Conservation (phyloP, 306 rosid species). For the Acacia confusa region DNA sequence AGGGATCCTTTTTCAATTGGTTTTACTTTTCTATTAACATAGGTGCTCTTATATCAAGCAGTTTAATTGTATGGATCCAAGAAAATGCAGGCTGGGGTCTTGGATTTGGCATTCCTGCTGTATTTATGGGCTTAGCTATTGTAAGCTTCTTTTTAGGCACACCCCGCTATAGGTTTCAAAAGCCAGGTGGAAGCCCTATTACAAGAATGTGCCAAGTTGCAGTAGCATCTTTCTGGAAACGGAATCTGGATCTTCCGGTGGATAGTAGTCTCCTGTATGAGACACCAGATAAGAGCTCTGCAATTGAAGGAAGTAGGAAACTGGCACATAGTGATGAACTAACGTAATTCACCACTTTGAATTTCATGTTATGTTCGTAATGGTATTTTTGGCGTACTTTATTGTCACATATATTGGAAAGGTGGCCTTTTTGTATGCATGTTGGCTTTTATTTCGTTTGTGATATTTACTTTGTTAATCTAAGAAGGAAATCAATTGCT, state of each 20-base stretch:
- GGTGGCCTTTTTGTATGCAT: not conserved
- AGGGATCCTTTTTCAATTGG: slow-evolving; percentile 98
- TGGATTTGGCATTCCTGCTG: slow-evolving; percentile 96
- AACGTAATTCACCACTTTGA: slow-evolving; percentile 45
- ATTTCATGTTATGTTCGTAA: slow-evolving; percentile 1
- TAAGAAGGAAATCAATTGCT: not conserved
- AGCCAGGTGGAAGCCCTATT: slow-evolving; percentile 94
- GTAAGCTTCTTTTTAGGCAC: slow-evolving; percentile 84
- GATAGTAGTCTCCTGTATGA: slow-evolving; percentile 79
- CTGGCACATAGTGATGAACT: slow-evolving; percentile 81
- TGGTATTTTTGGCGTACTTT: slow-evolving; percentile 10
- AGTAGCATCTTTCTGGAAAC: slow-evolving; percentile 75
- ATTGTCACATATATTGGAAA: slow-evolving; percentile 11
- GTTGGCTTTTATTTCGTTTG: not conserved
- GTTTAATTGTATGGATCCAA: slow-evolving; percentile 82
- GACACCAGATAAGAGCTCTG: slow-evolving; percentile 71
- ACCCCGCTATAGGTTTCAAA: slow-evolving; percentile 88
- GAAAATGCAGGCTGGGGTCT: slow-evolving; percentile 97
- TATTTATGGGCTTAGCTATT: slow-evolving; percentile 84
- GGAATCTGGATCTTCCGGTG: slow-evolving; percentile 62
- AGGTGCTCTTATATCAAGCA: slow-evolving; percentile 90
- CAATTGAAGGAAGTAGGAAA: slow-evolving; percentile 95
- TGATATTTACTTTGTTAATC: not conserved
- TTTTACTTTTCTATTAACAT: slow-evolving; percentile 89
- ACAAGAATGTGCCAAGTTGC: slow-evolving; percentile 97